Conservation (phyloP, 192 early-diverging fungal species). For the Coemansia sp. region DNA sequence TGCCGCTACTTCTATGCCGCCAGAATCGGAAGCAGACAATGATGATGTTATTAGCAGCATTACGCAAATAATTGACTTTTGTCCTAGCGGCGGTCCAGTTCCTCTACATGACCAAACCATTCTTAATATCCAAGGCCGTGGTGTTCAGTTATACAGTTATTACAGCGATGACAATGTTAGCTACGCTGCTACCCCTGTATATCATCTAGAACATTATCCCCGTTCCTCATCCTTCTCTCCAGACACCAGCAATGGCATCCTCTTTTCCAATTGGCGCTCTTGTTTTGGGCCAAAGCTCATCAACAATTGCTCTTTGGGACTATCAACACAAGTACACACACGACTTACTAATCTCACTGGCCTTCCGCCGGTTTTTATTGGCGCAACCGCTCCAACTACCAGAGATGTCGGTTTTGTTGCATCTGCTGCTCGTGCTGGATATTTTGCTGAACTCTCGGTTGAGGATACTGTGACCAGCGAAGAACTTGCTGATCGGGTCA, state of each 20-base stretch:
- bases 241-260: too few relatives aligned
- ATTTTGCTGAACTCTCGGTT: constrained; percentile 88
- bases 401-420: constrained; percentile 76
- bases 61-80: constrained; percentile 87
- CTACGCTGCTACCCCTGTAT: too few relatives aligned
- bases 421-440: constrained; percentile 86
- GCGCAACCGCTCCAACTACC: constrained; percentile 87
- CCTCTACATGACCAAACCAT: constrained; percentile 60
- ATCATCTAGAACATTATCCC: too few relatives aligned
- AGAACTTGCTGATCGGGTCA: constrained; percentile 67
- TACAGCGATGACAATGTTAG: neutral
- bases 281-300: constrained; percentile 76
- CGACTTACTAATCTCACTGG: constrained; percentile 62
- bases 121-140: constrained; percentile 82
- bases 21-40: neutral
- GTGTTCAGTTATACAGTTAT: constrained; percentile 55
- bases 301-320: constrained; percentile 52
- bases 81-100: constrained; percentile 73
- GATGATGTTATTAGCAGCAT: neutral
- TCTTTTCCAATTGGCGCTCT: constrained; percentile 70
- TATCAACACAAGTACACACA: constrained; percentile 76
- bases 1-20: neutral
- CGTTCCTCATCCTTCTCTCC: too few relatives aligned
- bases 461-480: constrained; percentile 75
- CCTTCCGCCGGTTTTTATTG: constrained; percentile 88